Evolutionary conservation across 495 filamentous ascomycete species (phyloP).

Genomic region (Cladorrhinum samala): DNA sequence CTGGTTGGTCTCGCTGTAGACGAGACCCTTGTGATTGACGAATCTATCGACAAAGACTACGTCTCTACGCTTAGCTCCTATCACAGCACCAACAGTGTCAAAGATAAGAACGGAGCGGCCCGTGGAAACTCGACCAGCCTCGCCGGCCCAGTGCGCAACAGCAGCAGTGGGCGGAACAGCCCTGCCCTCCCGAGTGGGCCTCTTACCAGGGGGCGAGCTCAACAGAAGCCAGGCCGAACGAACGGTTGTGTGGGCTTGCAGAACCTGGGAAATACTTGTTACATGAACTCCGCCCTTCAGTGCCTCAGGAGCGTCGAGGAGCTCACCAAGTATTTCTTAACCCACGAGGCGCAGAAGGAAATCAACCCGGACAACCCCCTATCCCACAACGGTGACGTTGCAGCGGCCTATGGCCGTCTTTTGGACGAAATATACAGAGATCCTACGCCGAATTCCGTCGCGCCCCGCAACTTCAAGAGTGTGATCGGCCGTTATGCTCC

Average conservation of each 20-base stretch:
- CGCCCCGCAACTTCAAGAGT: slow-evolving; percentile 71
- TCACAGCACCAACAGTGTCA: slow-evolving; percentile 34
- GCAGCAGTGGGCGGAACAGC: slow-evolving; percentile 56
- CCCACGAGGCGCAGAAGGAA: slow-evolving; percentile 64
- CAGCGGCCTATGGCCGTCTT: slow-evolving; percentile 68
- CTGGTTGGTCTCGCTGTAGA: slow-evolving; percentile 60
- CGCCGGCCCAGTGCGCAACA: slow-evolving; percentile 20
- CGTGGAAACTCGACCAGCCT: slow-evolving; percentile 27
- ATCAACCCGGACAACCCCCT: slow-evolving; percentile 80
- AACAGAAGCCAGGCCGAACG: slow-evolving; percentile 53
- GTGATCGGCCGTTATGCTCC: slow-evolving; percentile 73
- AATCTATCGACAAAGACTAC: slow-evolving; percentile 60
- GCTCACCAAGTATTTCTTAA: slow-evolving; percentile 83
- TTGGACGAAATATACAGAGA: slow-evolving; percentile 67
- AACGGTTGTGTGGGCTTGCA: slow-evolving; percentile 72
- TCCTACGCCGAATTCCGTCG: slow-evolving; percentile 53
- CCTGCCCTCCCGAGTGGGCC: slow-evolving; percentile 46
- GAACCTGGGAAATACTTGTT: slow-evolving; percentile 95
- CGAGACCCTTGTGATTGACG: slow-evolving; percentile 71
- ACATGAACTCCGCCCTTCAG: slow-evolving; percentile 96
- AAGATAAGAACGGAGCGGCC: slow-evolving; percentile 33
- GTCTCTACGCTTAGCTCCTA: slow-evolving; percentile 39
- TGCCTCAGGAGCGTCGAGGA: slow-evolving; percentile 89
- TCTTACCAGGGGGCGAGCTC: slow-evolving; percentile 61
- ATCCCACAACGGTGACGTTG: slow-evolving; percentile 75